Evolutionary conservation across 495 filamentous ascomycete species (phyloP), one percentile per base, ranked within the genome.

Genomic region (Penicillium salamii): DNA sequence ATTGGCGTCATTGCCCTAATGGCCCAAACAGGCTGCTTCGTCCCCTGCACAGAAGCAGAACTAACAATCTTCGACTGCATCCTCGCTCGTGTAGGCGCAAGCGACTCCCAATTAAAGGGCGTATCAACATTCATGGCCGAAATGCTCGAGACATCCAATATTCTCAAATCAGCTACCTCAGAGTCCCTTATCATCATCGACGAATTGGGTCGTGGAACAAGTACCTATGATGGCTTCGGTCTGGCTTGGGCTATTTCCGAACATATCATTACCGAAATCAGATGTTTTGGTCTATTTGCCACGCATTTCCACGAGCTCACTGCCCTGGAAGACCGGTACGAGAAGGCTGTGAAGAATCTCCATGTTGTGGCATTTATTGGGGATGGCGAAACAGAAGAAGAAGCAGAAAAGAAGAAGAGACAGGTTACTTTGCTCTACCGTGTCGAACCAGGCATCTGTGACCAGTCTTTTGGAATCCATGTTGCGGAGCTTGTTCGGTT

Each of bases 101-200:
- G 86, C 62, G 93, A 99, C 67, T 91, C 87, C 6, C 93, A 97
- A 64, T 82, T 99, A 31, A 99, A 99, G 70, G 93, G 93, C 29
- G 95, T 99, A 7, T 95, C 90, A 33, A 99, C 93, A 0, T 99
- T 99, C 76, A 99, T 99, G 95, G 95, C 95, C 0, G 93, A 99
- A 73, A 99, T 99, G 93, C 79, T 99, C 20, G 93, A 99, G 63
- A 99, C 93, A 0, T 89, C 93, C 48, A 97, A 96, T 60, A 99
- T 99, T 53, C 87, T 99, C 62, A 97, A 97, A 70, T 91, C 88
- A 4, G 93, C 93, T 3, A 97, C 93, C 2, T 84, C 84, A 7
- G 93, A 97, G 59, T 91, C 87, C 5, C 77, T 99, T 42, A 96
- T 99, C 65, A 96, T 99, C 69, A 95, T 97, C 58, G 95, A 99